Evolutionary conservation across 768 basidiomycete genomes (phyloP).

Genomic region (Kwoniella botswanensis): DNA sequence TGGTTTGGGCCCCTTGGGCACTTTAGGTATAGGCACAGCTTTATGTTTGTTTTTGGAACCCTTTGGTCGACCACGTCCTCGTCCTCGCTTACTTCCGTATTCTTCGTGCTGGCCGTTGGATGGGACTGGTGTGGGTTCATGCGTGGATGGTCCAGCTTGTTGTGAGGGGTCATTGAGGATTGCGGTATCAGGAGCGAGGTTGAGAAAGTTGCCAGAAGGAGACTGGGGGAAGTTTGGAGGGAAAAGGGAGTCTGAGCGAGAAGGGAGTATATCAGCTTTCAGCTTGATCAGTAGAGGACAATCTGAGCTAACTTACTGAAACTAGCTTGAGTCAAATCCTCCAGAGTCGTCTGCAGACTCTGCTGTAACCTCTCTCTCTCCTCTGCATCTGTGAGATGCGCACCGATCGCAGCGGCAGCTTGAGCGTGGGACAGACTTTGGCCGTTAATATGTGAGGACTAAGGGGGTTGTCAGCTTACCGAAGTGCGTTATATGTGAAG

Average conservation of each 20-base stretch:
- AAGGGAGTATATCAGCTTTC: neutral
- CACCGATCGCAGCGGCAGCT: conserved; percentile 34
- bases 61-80: conserved; percentile 76
- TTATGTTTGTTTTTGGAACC: conserved; percentile 68
- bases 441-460: conserved; percentile 17
- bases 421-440: conserved; percentile 31
- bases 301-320: conserved; percentile 27
- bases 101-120: conserved; percentile 12
- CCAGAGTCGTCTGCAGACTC: conserved; percentile 37
- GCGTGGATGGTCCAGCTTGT: conserved; percentile 13
- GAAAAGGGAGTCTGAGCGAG: conserved; percentile 27
- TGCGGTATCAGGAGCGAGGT: conserved; percentile 6
- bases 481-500: neutral
- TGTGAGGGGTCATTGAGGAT: neutral
- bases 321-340: conserved; percentile 34
- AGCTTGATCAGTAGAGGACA: neutral
- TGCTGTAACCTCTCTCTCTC: conserved; percentile 38
- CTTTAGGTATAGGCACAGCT: conserved; percentile 11
- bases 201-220: conserved; percentile 13
- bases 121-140: neutral
- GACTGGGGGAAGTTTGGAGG: conserved; percentile 22
- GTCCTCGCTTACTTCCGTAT: conserved; percentile 59
- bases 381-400: conserved; percentile 37
- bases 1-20: conserved; percentile 11
- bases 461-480: neutral